Evolutionary conservation across 1,139 yeast species (phyloP).

Genomic region (Yamadazyma oceani): DNA sequence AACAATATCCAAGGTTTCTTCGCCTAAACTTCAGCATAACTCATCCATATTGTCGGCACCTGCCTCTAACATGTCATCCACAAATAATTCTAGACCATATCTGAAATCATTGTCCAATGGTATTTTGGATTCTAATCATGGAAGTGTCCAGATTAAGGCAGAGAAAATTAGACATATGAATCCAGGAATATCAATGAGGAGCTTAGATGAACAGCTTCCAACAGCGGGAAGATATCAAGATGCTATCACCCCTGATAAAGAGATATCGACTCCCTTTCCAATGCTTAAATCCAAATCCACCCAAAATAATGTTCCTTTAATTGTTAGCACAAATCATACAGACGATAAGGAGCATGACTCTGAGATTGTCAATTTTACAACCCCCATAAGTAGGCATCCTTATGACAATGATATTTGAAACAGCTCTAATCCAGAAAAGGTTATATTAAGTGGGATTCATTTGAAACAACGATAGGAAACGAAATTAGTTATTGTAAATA

Average conservation of each 20-base stretch:
- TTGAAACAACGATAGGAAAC: too few species aligned
- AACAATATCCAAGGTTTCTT: neutral
- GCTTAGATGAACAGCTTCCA: neutral
- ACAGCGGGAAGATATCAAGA: too few species aligned
- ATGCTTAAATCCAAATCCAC: slow-evolving; percentile 5
- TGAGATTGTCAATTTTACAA: slow-evolving; percentile 15
- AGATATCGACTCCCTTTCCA: slow-evolving; percentile 14
- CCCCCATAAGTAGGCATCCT: slow-evolving; percentile 9
- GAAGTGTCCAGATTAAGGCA: slow-evolving; percentile 11
- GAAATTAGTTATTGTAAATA: too few species aligned
- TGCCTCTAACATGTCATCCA: neutral
- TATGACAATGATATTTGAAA: neutral
- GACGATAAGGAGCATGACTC: slow-evolving; percentile 8
- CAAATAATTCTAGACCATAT: slow-evolving; percentile 6
- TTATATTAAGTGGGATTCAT: too few species aligned
- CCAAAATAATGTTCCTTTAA: slow-evolving; percentile 10
- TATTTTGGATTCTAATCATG: slow-evolving; percentile 11
- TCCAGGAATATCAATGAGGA: slow-evolving; percentile 1
- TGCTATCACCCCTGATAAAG: slow-evolving; percentile 16
- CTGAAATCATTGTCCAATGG: slow-evolving; percentile 17
- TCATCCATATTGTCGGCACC: slow-evolving; percentile 4
- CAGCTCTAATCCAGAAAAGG: neutral
- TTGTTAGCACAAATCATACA: slow-evolving; percentile 16
- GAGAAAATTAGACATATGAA: slow-evolving; percentile 2
- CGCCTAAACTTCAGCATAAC: slow-evolving; percentile 1